Base-by-base conservation (phyloP, 495 filamentous ascomycete species). In the Aspergillus asperescens region DNA sequence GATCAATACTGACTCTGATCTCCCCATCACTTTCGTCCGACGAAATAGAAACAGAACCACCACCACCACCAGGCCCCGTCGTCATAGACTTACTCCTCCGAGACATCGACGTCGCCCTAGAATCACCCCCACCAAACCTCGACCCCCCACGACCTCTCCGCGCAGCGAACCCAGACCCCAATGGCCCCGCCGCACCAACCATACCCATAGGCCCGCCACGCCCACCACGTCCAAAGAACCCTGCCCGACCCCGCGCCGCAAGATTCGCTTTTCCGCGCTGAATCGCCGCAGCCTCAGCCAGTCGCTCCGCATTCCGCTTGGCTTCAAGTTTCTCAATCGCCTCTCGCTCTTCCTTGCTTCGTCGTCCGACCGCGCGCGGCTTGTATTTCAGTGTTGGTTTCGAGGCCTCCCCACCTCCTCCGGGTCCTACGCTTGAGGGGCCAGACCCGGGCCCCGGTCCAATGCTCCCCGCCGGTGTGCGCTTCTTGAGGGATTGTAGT, bases 291-390 rank as follows among this genome's bases (percentile, higher is more conserved):
- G 68, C 72, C 49, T 76, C 75, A 40, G 62, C 63, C 44, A 78
- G 47, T 34, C 75, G 66, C 52, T 73, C 73, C 28, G 69, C 74
- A 29, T 71, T 44, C 13, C 76, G 63, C 52, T 77, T 66, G 28
- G 69, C 68, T 53, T 81, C 78, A 16, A 71, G 62, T 41, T 68
- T 69, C 60, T 76, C 71, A 0, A 74, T 67, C 10, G 69, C 72
- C 27, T 79, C 76, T 51, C 77, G 74, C 55, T 79, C 78, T 50
- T 77, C 75, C 55, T 79, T 75, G 55, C 70, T 77, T 39, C 76
- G 76, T 7, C 77, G 77, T 4, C 57, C 59, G 4, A 71, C 65
- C 0, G 67, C 64, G 35, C 71, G 75, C 4, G 77, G 77, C 54
- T 73, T 65, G 44, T 73, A 76, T 49, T 80, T 81, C 25, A 80